A percentile compares a stretch with the other conserved stretches of the same genome.
Conservation (phyloP, 2,329 filamentous ascomycete genomes). For the Scopulariopsis brevicaulis region DNA sequence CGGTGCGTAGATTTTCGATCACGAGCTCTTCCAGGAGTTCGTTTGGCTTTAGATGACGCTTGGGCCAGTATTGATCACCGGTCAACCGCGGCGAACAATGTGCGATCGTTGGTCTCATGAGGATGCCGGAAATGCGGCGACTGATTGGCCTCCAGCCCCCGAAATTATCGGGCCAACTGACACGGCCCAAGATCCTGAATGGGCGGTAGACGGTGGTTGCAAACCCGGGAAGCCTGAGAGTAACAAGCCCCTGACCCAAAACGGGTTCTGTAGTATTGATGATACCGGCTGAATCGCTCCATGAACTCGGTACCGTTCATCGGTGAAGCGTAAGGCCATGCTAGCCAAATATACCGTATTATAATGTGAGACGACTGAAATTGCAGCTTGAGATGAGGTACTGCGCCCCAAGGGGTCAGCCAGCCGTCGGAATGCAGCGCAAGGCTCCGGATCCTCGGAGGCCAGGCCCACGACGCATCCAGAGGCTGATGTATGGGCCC, state of each 20-base stretch:
- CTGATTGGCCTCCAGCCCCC: not conserved
- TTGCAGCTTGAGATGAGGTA: not conserved
- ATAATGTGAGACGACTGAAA: not conserved
- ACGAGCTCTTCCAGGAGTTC: not conserved
- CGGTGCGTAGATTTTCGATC: not conserved
- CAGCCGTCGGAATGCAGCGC: too few relatives aligned
- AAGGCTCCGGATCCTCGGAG: too few relatives aligned
- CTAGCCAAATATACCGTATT: not conserved
- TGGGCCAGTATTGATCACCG: not conserved
- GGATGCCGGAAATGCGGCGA: not conserved
- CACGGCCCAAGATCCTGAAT: not conserved
- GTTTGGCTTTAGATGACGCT: not conserved
- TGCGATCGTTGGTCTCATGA: not conserved
- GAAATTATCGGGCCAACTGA: not conserved
- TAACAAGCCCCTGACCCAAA: not conserved
- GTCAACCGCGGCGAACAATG: not conserved
- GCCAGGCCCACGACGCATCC: too few relatives aligned
- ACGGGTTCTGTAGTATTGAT: not conserved
- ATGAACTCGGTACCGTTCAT: not conserved
- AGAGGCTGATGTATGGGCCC: not conserved
- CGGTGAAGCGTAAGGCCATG: not conserved
- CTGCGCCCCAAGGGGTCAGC: too few relatives aligned
- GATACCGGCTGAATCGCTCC: not conserved
- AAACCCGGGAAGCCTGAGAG: not conserved
- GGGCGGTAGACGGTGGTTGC: not conserved